Base-by-base conservation (phyloP, 495 filamentous ascomycete species). In the Melanomma pulvis-pyrius region DNA sequence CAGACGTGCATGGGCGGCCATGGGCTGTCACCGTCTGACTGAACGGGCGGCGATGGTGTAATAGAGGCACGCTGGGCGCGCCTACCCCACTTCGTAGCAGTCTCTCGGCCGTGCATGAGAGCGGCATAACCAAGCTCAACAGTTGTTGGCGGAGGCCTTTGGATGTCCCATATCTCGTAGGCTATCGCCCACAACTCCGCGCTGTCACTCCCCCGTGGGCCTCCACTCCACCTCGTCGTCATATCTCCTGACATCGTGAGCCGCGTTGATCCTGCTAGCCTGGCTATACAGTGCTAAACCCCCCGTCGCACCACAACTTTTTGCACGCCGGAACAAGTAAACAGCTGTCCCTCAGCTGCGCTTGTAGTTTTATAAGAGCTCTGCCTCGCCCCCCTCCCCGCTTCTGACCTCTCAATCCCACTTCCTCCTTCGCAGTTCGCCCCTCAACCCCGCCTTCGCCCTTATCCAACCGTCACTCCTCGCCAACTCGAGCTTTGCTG, bases 71-170 rank as follows among this genome's bases (percentile, higher is more conserved):
- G 51, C 15, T 25, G 12, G 49, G 24, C 15, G 47, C 22, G 39
- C 21, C 65, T 68, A 68, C 65, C 65, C 65, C 65, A 68, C 65
- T 68, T 63, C 34, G 39, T 51, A 68, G n/a, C 56, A 48, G 39
- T 26, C 29, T 52, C 54, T 63, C 61, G 47, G 12, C 30, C 65
- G 36, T 69, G 66, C 66, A 64, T 44, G 50, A 32, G n/a, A 30
- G 22, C 13, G 61, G 65, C 65, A 62, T 69, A 57, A 59, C 44
- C 39, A 52, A 62, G 58, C 58, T 63, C 65, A 62, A 62, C 59
- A 62, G 46, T 56, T 36, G 50, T 44, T 61, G 58, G 51, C 19
- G 17, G 30, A 36, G 34, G 1, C 17, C 24, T n/a, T n/a, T 19
- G 2, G 9, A n/a, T 58, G 49, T 39, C 25, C 53, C 39, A 57